Percentiles rank a stretch among this genome's conserved stretches.
Conservation (phyloP, 2,329 filamentous ascomycete species). For the Penicillium sp. region DNA sequence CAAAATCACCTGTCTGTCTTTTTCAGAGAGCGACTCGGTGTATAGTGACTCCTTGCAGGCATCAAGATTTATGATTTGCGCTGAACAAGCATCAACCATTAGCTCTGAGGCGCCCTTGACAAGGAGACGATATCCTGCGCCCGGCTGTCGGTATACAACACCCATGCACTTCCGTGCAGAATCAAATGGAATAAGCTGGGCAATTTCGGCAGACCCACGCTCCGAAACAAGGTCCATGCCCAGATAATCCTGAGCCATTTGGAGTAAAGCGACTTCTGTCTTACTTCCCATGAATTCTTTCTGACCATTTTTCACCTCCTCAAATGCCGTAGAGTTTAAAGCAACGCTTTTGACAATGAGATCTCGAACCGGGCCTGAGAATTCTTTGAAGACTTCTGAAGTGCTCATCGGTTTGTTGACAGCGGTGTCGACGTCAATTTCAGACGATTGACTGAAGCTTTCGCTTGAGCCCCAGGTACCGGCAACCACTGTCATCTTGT, state of each 20-base stretch:
- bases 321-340: slow-evolving; percentile 69
- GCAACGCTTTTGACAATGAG: slow-evolving; percentile 45
- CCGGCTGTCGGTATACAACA: slow-evolving; percentile 43
- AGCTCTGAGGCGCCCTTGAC: slow-evolving; percentile 53
- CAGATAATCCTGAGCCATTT: slow-evolving; percentile 66
- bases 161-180: slow-evolving; percentile 70
- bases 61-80: slow-evolving; percentile 34
- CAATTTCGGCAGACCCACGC: slow-evolving; percentile 59
- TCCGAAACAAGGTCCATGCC: slow-evolving; percentile 67
- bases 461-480: slow-evolving; percentile 64
- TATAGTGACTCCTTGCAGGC: slow-evolving; percentile 22
- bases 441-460: slow-evolving; percentile 52
- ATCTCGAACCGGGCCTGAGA: slow-evolving; percentile 33
- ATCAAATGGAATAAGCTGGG: slow-evolving; percentile 74
- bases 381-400: slow-evolving; percentile 31
- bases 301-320: slow-evolving; percentile 68
- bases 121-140: slow-evolving; percentile 45
- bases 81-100: slow-evolving; percentile 40
- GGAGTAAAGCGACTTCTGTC: slow-evolving; percentile 73
- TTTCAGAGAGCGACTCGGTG: slow-evolving; percentile 26
- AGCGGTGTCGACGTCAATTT: slow-evolving; percentile 14
- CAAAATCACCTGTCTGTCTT: slow-evolving; percentile 29
- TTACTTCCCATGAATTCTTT: slow-evolving; percentile 73
- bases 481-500: slow-evolving; percentile 75
- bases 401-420: slow-evolving; percentile 17